Conservation (phyloP, 1,284 basidiomycete species). For the Papiliotrema laurentii region DNA sequence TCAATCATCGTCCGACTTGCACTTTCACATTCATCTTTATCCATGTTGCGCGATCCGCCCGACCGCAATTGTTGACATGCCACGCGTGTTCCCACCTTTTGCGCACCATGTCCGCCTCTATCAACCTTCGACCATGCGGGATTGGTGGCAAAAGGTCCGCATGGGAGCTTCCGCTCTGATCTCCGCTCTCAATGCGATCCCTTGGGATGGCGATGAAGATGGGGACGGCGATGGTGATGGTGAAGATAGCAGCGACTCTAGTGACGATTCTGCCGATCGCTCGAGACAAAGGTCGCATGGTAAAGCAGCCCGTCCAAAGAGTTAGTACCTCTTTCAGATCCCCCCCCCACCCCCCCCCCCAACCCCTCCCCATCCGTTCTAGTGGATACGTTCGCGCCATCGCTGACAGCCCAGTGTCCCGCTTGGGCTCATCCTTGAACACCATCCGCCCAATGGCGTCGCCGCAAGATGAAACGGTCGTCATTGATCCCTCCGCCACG, state of each 20-base stretch:
- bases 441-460: conserved; percentile 37
- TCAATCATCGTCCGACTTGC: background rate
- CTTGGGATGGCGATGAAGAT: conserved; percentile 32
- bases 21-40: background rate
- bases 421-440: conserved; percentile 37
- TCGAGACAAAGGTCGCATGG: background rate
- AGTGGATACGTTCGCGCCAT: background rate
- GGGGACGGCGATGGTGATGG: conserved; percentile 17
- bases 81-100: no score
- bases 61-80: no score
- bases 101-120: background rate
- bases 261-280: background rate
- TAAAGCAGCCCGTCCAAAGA: background rate
- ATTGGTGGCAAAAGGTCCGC: conserved; percentile 40
- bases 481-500: conserved; percentile 1
- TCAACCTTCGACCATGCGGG: background rate
- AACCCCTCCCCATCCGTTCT: background rate
- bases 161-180: conserved; percentile 45
- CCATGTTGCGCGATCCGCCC: background rate
- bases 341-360: no score
- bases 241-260: conserved; percentile 1
- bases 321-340: no score
- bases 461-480: conserved; percentile 3
- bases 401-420: conserved; percentile 15
- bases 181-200: conserved; percentile 40